Evolutionary conservation across 192 early-diverging fungal species (phyloP).

Genomic region (Linnemannia hyalina): DNA sequence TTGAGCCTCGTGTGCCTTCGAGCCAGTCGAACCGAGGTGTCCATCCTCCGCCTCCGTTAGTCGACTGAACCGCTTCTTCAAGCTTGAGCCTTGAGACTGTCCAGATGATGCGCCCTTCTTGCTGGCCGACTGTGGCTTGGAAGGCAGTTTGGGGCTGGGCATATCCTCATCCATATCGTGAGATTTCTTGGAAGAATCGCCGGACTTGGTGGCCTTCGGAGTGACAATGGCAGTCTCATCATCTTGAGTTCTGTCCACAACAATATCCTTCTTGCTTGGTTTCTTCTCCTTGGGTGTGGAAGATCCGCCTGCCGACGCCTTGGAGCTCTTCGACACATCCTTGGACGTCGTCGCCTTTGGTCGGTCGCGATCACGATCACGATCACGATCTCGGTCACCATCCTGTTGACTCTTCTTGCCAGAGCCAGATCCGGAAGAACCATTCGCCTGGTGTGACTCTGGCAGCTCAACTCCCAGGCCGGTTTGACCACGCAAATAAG

Average conservation of each 20-base stretch:
- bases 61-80: constrained; percentile 43
- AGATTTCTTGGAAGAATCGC: not conserved
- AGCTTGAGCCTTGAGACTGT: constrained; percentile 2
- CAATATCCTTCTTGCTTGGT: constrained; percentile 11
- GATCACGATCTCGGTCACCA: not conserved
- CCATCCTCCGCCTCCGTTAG: not conserved
- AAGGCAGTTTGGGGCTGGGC: not conserved
- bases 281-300: constrained; percentile 28
- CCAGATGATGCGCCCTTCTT: constrained; percentile 2
- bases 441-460: not conserved
- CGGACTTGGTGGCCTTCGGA: not conserved
- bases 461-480: not conserved
- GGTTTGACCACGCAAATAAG: not conserved
- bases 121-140: not conserved
- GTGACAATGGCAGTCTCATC: not conserved
- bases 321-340: not conserved
- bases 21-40: not conserved
- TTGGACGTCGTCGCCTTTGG: not conserved
- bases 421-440: not conserved
- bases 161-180: constrained; percentile 19
- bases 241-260: not conserved
- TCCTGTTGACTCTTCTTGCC: not conserved
- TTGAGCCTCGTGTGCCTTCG: not conserved
- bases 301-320: not conserved
- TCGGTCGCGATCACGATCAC: not conserved